Conservation (phyloP, 2,329 filamentous ascomycete genomes). For the Fusarium illudens region DNA sequence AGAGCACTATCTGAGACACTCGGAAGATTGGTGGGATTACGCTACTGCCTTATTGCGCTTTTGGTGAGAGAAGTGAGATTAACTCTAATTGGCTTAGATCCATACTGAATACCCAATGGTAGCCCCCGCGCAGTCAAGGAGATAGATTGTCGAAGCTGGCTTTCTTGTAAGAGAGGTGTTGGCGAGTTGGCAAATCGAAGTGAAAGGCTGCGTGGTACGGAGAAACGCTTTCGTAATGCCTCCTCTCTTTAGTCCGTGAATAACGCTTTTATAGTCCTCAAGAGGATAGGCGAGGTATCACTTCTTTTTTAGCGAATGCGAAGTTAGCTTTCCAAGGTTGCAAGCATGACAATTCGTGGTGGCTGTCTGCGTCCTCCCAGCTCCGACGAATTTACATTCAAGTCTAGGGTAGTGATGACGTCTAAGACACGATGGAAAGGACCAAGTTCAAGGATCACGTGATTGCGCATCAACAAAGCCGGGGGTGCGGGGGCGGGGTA, state of each 20-base stretch:
- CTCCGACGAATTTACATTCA: background rate
- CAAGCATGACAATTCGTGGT: background rate
- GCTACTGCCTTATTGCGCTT: too few species aligned
- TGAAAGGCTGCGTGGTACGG: too few species aligned
- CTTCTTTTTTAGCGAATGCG: background rate
- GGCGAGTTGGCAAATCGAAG: background rate
- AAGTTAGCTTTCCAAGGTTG: background rate
- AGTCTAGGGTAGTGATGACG: background rate
- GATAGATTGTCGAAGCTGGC: too few species aligned
- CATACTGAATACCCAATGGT: too few species aligned
- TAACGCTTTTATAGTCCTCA: background rate
- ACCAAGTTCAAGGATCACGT: background rate
- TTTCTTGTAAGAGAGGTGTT: too few species aligned
- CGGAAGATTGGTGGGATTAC: too few species aligned
- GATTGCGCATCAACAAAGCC: background rate
- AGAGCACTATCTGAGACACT: too few species aligned
- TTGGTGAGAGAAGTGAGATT: too few species aligned
- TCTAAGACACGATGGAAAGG: too few species aligned
- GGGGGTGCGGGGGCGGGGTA: background rate
- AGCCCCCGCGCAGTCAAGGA: too few species aligned
- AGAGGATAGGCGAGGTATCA: background rate
- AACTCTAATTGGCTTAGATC: too few species aligned
- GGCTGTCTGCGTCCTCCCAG: background rate
- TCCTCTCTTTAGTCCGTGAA: background rate
- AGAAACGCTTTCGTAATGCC: rapidly evolving